Conservation (phyloP, 1,284 basidiomycete genomes). For the Ustilago shanxiensis region DNA sequence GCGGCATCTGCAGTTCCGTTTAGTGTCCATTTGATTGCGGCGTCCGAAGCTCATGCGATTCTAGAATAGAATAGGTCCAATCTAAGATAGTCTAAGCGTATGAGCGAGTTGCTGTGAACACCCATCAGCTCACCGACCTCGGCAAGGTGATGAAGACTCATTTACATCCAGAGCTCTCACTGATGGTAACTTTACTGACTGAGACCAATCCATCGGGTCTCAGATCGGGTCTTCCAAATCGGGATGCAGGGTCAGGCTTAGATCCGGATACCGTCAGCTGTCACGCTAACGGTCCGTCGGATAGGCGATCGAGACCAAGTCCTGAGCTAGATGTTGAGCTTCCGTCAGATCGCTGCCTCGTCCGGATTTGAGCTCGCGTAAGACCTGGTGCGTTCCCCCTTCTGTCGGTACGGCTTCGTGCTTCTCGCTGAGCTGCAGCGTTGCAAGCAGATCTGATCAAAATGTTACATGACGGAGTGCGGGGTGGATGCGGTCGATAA, state of each 20-base stretch:
- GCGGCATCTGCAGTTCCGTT: no score
- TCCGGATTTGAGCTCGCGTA: constrained; percentile 9
- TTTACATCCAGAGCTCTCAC: neutral
- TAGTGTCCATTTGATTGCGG: no score
- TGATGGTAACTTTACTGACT: neutral
- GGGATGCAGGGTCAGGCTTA: constrained; percentile 17
- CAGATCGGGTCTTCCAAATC: constrained; percentile 2
- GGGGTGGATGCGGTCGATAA: constrained; percentile 5
- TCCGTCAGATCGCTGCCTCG: neutral
- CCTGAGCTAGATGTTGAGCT: neutral
- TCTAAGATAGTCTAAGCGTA: no score
- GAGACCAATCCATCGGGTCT: neutral
- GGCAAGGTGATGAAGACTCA: no score
- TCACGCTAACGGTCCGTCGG: constrained; percentile 16
- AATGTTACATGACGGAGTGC: constrained; percentile 8
- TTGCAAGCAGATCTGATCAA: neutral
- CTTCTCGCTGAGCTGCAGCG: neutral
- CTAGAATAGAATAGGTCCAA: no score
- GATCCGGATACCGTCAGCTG: constrained; percentile 30
- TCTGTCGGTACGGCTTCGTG: neutral
- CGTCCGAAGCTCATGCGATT: no score
- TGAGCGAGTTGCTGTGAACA: no score
- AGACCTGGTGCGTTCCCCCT: neutral
- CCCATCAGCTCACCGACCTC: no score
- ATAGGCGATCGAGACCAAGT: constrained; percentile 1